Conservation (phyloP, 257 asterid species). For the Solanum paucissectum region DNA sequence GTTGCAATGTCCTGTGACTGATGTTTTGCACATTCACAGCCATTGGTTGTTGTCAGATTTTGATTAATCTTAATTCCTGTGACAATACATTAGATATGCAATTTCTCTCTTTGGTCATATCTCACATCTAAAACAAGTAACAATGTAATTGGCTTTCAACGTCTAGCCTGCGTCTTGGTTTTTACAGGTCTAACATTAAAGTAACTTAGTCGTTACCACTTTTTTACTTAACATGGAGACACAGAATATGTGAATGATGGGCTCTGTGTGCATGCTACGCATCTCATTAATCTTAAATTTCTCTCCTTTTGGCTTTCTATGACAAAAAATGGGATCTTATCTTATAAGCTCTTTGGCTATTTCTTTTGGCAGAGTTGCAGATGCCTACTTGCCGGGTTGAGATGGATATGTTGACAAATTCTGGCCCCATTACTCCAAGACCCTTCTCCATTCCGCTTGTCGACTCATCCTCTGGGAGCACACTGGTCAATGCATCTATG, state of each 20-base stretch:
- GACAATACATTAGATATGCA: neutral
- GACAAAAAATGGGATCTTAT: neutral
- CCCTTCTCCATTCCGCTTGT: neutral
- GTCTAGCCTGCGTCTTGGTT: neutral
- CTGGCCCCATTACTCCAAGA: conserved; percentile 14
- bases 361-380: conserved; percentile 30
- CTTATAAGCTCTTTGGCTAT: neutral
- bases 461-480: conserved; percentile 6
- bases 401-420: conserved; percentile 9
- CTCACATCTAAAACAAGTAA: neutral
- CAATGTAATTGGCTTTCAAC: neutral
- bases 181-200: neutral
- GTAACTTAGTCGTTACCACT: neutral
- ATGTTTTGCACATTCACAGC: neutral
- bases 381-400: conserved; percentile 17
- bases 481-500: conserved; percentile 10
- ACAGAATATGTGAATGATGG: neutral
- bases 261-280: neutral
- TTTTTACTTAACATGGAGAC: neutral
- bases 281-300: neutral
- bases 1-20: neutral
- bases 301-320: neutral
- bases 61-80: neutral
- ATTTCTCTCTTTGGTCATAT: neutral
- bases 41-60: neutral